Base-by-base conservation (phyloP, 179 eudicot species). In the Carnegiea gigantea region DNA sequence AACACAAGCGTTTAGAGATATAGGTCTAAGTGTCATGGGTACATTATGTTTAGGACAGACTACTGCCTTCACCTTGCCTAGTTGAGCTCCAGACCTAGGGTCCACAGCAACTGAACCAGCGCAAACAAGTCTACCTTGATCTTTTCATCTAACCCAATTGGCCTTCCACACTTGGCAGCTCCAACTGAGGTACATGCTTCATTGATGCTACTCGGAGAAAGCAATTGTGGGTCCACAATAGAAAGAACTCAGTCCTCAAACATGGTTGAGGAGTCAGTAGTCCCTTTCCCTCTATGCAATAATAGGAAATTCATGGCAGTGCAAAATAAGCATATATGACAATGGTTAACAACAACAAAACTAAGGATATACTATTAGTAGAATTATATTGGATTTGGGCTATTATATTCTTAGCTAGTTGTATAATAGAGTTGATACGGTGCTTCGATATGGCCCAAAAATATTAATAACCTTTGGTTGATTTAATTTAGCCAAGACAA, bases 201-300 rank as follows among this genome's bases (percentile, higher is more conserved):
- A 24, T 80, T 91, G 67, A 94, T 89, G 80, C 87, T 92, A 88
- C 84, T 86, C 53, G 91, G 92, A 76, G 78, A 83, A 85, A 95
- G 30, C 90, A 84, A 82, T 73, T 70, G 79, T 70, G 88, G 87
- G 70, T 95, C 97, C 65, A 95, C 90, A 79, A 95, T 86, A 28
- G 99, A 95, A 95, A 95, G 86, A 95, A 95, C 0, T 98, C 98
- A 0, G 98, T 95, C 85, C 99, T 89, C 71, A 95, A 84, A 76
- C 98, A 98, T n/a, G 99, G 99, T 81, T 95, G 99, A 17, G 99
- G 99, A 78, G 98, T 95, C 81, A 95, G 86, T 43, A 95, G 86
- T 82, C 88, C 88, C 89, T 95, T 95, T 57, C 92, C 98, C 80
- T 85, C 99, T 95, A 88, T 14, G 75, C 17, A 21, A 33, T 13